Percentiles rank a stretch among this genome's conserved stretches.
phyloP scores from a whole-genome alignment of 805 yeast species.

The Jamesozyma lodderae region DNA sequence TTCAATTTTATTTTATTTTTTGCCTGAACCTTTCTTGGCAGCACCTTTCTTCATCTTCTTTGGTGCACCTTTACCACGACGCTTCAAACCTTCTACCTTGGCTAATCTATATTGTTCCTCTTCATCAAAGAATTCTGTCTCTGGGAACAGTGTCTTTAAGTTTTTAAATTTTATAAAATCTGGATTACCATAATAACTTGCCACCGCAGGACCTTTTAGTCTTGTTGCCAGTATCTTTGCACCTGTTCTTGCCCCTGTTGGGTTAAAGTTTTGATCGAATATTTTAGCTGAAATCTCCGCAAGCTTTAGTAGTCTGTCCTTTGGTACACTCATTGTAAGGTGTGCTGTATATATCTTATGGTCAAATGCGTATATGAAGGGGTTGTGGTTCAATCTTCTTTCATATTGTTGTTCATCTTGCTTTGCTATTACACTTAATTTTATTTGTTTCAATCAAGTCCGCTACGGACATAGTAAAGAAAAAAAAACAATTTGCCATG shows the following conservation, averaged over 20 bases:
- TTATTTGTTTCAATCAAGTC: too few species aligned
- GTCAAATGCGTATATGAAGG: too few species aligned
- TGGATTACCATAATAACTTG: conserved; percentile 66
- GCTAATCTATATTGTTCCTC: conserved; percentile 61
- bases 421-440: too few species aligned
- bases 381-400: too few species aligned
- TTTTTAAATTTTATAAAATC: conserved; percentile 57
- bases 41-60: conserved; percentile 52
- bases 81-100: conserved; percentile 57
- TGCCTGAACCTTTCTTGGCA: conserved; percentile 31
- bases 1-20: conserved; percentile 20
- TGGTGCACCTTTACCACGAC: conserved; percentile 87
- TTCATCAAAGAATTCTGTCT: conserved; percentile 48
- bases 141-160: conserved; percentile 44
- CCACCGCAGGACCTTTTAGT: conserved; percentile 62
- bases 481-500: too few species aligned
- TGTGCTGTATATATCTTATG: too few species aligned
- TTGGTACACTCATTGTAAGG: conserved; percentile 31
- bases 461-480: too few species aligned
- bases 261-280: conserved; percentile 65
- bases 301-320: conserved; percentile 43
- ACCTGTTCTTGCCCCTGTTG: conserved; percentile 58
- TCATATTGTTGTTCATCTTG: too few species aligned
- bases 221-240: conserved; percentile 58
- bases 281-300: conserved; percentile 54